Evolutionary conservation across 2,329 filamentous ascomycete genomes (phyloP), one percentile per base, ranked within the genome.

Genomic region (Neonectria punicea): DNA sequence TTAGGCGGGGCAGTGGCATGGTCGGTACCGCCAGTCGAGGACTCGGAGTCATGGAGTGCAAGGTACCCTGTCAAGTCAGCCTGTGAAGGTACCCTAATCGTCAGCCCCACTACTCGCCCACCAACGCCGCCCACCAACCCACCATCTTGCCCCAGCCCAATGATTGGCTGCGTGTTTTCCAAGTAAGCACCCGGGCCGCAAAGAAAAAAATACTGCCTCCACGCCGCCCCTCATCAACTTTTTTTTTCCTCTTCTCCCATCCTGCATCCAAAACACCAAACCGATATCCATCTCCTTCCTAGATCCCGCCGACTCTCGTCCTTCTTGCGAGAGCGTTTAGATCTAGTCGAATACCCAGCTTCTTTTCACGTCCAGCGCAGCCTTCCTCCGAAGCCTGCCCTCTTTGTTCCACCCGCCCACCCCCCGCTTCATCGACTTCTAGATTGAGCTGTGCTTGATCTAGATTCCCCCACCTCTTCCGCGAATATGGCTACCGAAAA

Each of bases 401-500:
- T 80, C 77, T 77, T 78, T 80, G 77, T 76, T 69, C 66, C 71
- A 68, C 67, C 70, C 69, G 68, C 73, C 73, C 75, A 74, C 79
- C 79, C 78, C 79, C 73, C 82, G 79, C 78, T 80, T 77, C 73
- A 72, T 74, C 68, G 76, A 76, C 79, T 79, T 84, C 86, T 89
- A 89, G 91, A 87, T 93, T 88, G 92, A 90, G 87, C 90, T 84
- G 85, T 82, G 91, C 90, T 92, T 93, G 92, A 88, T 90, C 88
- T 89, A 86, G 86, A 85, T 79, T 87, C 89, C 63, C 64, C 66
- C 82, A 80, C 79, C 78, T 78, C 77, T 78, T 87, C 85, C 90
- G 90, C 93, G 95, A 98, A 92, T 89, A 98, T 98, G 95, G 95
- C 94, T 93, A 90, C 91, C 82, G 92, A 93, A 79, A 97, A 97